Evolutionary conservation across 2,329 filamentous ascomycete genomes (phyloP).

Genomic region (Botrytis galanthina): DNA sequence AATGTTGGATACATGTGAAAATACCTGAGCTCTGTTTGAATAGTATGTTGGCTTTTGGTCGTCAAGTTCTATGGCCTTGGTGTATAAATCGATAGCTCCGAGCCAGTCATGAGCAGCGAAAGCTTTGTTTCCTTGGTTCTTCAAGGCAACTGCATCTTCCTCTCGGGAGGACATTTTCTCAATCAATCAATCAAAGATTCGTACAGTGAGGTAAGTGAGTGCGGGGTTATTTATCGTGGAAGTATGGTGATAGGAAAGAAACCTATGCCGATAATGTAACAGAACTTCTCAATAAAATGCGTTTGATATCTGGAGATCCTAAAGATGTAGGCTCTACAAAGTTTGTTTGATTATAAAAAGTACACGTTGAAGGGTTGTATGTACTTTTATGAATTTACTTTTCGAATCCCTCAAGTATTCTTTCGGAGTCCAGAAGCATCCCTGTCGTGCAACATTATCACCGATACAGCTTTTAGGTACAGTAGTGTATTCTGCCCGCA

Average conservation of each 20-base stretch:
- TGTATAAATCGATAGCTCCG: constrained; percentile 77
- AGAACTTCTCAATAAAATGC: background rate
- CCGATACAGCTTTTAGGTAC: background rate
- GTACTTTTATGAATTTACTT: background rate
- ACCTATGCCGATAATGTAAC: background rate
- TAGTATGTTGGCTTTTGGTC: constrained; percentile 84
- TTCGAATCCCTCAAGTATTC: background rate
- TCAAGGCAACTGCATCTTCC: constrained; percentile 77
- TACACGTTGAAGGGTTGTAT: background rate
- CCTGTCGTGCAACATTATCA: constrained; percentile 6
- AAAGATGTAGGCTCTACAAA: background rate
- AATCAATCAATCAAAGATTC: constrained; percentile 2
- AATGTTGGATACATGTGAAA: constrained; percentile 37
- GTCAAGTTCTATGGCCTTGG: constrained; percentile 81
- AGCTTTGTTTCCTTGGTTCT: constrained; percentile 92
- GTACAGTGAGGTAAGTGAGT: background rate
- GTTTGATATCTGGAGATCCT: background rate
- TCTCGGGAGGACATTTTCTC: constrained; percentile 36
- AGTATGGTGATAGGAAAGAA: background rate
- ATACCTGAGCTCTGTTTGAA: constrained; percentile 90
- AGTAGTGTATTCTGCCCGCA: background rate
- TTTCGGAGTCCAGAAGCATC: background rate
- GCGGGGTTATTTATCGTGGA: constrained; percentile 11
- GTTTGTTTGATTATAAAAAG: background rate
- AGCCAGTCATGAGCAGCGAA: constrained; percentile 87